Conservation (phyloP, 2,329 filamentous ascomycete genomes). For the Graphilbum ipis-grandicollis region DNA sequence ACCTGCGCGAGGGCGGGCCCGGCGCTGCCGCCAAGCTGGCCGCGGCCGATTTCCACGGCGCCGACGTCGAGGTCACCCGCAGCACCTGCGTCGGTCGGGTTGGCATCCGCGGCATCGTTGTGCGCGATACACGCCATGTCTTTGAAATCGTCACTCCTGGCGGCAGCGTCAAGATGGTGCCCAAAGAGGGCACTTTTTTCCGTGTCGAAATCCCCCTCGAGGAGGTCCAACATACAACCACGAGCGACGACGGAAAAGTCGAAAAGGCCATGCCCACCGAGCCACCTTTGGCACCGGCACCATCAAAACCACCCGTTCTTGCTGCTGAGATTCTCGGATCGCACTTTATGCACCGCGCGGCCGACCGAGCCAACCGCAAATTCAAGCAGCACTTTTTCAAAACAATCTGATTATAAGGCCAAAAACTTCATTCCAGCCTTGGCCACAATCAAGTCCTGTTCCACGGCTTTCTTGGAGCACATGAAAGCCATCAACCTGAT, state of each 20-base stretch:
- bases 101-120: slow-evolving; percentile 69
- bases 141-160: slow-evolving; percentile 67
- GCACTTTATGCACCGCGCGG: slow-evolving; percentile 67
- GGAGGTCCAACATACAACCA: slow-evolving; percentile 9
- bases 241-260: slow-evolving; percentile 9
- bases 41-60: slow-evolving; percentile 83
- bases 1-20: slow-evolving; percentile 36
- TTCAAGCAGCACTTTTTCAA: slow-evolving; percentile 73
- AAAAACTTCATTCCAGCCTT: no score
- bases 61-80: slow-evolving; percentile 63
- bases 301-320: slow-evolving; percentile 20
- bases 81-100: slow-evolving; percentile 70
- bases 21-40: slow-evolving; percentile 56
- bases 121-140: slow-evolving; percentile 72
- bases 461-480: no score
- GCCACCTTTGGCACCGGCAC: background rate
- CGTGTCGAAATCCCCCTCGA: slow-evolving; percentile 44
- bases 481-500: no score
- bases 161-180: slow-evolving; percentile 58
- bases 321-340: slow-evolving; percentile 77
- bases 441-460: no score
- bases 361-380: slow-evolving; percentile 78
- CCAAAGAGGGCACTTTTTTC: slow-evolving; percentile 84
- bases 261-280: no score
- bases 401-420: slow-evolving; percentile 38